Evolutionary conservation across 495 filamentous ascomycete genomes (phyloP).

Genomic region (Podospora pseudoanserina): DNA sequence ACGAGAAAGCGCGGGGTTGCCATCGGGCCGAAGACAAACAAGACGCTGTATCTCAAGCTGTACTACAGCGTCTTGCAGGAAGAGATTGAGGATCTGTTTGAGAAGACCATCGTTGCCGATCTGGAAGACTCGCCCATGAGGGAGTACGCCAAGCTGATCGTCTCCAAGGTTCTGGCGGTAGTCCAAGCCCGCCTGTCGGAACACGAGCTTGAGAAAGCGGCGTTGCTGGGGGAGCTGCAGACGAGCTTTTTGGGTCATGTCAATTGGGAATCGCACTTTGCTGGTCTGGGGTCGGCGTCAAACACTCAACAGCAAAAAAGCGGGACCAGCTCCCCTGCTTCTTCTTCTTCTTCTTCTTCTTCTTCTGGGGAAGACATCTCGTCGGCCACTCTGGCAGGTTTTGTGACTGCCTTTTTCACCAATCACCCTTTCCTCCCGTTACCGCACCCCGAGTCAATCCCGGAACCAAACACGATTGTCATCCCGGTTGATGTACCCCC

Average conservation of each 20-base stretch:
- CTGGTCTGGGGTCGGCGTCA: constrained; percentile 36
- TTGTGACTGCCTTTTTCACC: constrained; percentile 39
- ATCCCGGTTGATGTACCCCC: constrained; percentile 85
- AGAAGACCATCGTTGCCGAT: constrained; percentile 34
- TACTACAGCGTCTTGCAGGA: constrained; percentile 78
- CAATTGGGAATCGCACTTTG: constrained; percentile 43
- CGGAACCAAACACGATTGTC: constrained; percentile 47
- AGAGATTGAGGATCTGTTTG: constrained; percentile 51
- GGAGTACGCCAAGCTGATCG: constrained; percentile 46
- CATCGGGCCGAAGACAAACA: constrained; percentile 37
- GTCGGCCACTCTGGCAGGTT: constrained; percentile 28
- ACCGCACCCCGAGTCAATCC: constrained; percentile 11
- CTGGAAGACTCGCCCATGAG: constrained; percentile 40
- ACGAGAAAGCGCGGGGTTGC: constrained; percentile 37
- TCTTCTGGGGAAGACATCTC: constrained; percentile 25
- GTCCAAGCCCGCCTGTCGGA: constrained; percentile 52
- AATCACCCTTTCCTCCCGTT: constrained; percentile 36
- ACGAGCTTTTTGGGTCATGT: constrained; percentile 38
- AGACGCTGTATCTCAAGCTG: constrained; percentile 65
- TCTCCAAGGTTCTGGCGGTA: constrained; percentile 47
- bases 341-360: constrained; percentile 9
- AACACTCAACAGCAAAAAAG: neutral
- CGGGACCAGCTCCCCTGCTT: neutral
- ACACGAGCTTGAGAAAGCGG: constrained; percentile 57
- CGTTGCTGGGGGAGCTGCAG: constrained; percentile 48